Base-by-base conservation (phyloP, 768 basidiomycete genomes). In the Pleurotus pulmonarius region DNA sequence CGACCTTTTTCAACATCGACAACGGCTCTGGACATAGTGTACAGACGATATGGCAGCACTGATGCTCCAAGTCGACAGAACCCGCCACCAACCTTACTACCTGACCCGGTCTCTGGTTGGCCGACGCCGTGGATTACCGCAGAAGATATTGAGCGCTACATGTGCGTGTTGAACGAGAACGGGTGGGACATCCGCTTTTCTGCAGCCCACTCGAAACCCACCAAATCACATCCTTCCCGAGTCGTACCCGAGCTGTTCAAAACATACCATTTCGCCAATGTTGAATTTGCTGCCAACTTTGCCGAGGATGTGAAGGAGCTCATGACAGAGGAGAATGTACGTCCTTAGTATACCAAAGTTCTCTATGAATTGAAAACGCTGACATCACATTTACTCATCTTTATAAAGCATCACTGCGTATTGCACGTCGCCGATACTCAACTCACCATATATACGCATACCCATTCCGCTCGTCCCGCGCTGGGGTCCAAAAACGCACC, bases 161-260 rank as follows among this genome's bases (percentile, higher is more conserved):
- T 53, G n/a, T 24, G 41, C 25, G 51, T 18, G 11, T 39, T 53
- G 24, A 24, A 53, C 38, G 39, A 24, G 4, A 37, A 3, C 20
- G 51, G 51, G 1, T 53, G 51, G 51, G 39, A 37, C n/a, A 53
- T 53, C 6, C 51, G n/a, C 13, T 53, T 53, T 20, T 53, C 51
- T 12, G 9, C 37, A 8, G 39, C 51, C 37, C 22, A 53, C 24
- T 53, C 51, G 18, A 53, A 53, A 25, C 25, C 41, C n/a, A 4
- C 24, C n/a, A 53, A n/a, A n/a, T 24, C 51, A 12, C 24, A 13
- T 8, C 49, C 49, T 41, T 53, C 37, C 39, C 34, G 51, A 49
- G 29, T 34, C 41, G 51, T 53, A 5, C 51, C 51, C 18, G 51
- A 53, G n/a, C 39, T 53, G 8, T 7, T 53, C 11, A 39, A 41